phyloP scores from a whole-genome alignment of 164 flowering plant genomes.

The Aristolochia californica region DNA sequence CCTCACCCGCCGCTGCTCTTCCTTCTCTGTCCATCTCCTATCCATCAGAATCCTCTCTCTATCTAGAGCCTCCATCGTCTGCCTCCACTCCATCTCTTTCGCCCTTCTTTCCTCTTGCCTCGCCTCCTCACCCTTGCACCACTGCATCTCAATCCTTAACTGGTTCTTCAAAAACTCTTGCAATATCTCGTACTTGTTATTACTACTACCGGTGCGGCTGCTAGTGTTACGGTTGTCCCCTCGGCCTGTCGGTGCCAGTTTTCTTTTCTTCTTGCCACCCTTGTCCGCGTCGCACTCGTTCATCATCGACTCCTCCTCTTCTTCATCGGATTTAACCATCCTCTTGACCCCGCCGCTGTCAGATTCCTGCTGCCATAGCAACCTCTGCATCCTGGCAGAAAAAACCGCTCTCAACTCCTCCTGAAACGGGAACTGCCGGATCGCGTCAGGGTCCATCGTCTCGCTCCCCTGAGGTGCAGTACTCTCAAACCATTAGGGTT shows the following conservation, averaged over 20 bases:
- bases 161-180: conserved; percentile 73
- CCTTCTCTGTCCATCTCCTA: conserved; percentile 71
- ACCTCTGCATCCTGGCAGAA: conserved; percentile 60
- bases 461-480: conserved; percentile 56
- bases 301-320: conserved; percentile 55
- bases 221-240: too few relatives aligned
- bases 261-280: background rate
- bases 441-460: conserved; percentile 58
- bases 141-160: conserved; percentile 56
- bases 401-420: conserved; percentile 72
- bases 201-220: conserved; percentile 5
- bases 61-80: conserved; percentile 64
- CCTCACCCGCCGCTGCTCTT: conserved; percentile 63
- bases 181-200: conserved; percentile 38
- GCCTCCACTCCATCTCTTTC: conserved; percentile 76
- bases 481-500: too few relatives aligned
- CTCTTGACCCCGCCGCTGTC: conserved; percentile 38
- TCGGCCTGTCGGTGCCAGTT: too few relatives aligned
- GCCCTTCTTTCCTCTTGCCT: conserved; percentile 62
- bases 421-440: conserved; percentile 77
- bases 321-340: conserved; percentile 33
- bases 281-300: conserved; percentile 2
- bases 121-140: conserved; percentile 54
- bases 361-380: conserved; percentile 48
- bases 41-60: conserved; percentile 72